Conservation (phyloP, 495 filamentous ascomycete species). For the Friedmanniomyces simplex region DNA sequence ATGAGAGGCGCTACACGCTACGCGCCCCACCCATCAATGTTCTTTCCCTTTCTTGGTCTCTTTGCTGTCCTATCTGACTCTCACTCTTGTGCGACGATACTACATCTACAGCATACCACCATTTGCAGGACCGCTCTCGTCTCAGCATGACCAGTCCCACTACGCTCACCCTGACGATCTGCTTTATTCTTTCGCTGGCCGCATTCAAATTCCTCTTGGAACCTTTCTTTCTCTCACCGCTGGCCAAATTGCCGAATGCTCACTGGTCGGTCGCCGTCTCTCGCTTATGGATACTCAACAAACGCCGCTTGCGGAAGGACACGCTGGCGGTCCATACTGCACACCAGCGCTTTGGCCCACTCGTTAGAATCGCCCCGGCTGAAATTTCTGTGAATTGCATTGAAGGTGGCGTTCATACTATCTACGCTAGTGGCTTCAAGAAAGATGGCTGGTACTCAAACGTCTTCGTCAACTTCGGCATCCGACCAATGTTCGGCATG, state of each 20-base stretch:
- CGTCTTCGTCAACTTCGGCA: conserved; percentile 47
- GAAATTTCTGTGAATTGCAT: conserved; percentile 57
- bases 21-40: too few species aligned
- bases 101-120: too few species aligned
- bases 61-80: too few species aligned
- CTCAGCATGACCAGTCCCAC: too few species aligned
- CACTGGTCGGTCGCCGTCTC: conserved; percentile 51
- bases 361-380: conserved; percentile 54
- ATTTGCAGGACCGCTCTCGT: too few species aligned
- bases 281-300: conserved; percentile 52
- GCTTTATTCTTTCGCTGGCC: background rate
- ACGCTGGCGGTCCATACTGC: conserved; percentile 40
- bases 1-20: too few species aligned
- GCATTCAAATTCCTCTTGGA: conserved; percentile 42
- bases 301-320: conserved; percentile 36
- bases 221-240: conserved; percentile 55
- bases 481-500: conserved; percentile 27
- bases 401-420: conserved; percentile 52
- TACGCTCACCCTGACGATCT: background rate
- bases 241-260: conserved; percentile 55
- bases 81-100: too few species aligned
- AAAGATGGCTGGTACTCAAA: conserved; percentile 65
- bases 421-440: conserved; percentile 66
- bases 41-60: too few species aligned
- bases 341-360: conserved; percentile 44